phyloP scores from a whole-genome alignment of 176 grass and related monocot genomes.

The maize (Zea mays) region Zm-B73-REFERENCE-NAM-5.0 NC_050101.1:132152501-132153000 shows the following conservation, averaged over 20 bases:
- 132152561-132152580: neutral
- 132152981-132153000: neutral
- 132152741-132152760: neutral
- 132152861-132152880: neutral
- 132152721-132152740: neutral
- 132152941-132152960: neutral
- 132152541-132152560: neutral
- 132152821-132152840: neutral
- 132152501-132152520: neutral
- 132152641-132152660: neutral
- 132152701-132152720: neutral
- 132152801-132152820: neutral
- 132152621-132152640: neutral
- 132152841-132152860: neutral
- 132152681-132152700: neutral
- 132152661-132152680: neutral
- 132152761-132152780: neutral
- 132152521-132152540: neutral
- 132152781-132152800: neutral
- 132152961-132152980: neutral
- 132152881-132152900: neutral
- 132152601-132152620: neutral
- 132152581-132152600: neutral
- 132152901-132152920: neutral
- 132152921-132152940: neutral